Conservation (phyloP, 164 flowering plant genomes). For the Stephania japonica region DNA sequence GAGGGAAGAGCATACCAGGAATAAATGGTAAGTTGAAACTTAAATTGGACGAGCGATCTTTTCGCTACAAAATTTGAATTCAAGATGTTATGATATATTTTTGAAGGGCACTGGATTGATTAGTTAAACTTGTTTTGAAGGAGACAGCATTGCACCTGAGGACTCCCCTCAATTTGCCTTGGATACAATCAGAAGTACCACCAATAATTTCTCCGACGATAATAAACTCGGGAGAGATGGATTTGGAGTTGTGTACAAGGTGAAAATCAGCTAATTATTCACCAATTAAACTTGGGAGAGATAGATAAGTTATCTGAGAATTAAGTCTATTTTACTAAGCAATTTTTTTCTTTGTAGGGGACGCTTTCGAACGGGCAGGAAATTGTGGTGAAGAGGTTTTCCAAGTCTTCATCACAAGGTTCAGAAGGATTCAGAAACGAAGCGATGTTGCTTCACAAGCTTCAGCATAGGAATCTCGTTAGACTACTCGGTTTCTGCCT, state of each 20-base stretch:
- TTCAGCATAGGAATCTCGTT: conserved; percentile 30
- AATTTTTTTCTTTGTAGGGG: conserved; percentile 8
- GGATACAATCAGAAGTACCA: conserved; percentile 20
- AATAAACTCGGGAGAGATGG: conserved; percentile 37
- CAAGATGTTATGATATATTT: too few species aligned
- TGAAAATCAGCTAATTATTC: not conserved
- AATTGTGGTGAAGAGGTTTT: conserved; percentile 21
- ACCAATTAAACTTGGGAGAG: not conserved
- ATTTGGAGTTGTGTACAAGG: conserved; percentile 32
- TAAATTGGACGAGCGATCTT: too few species aligned
- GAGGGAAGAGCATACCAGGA: not conserved
- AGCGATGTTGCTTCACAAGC: conserved; percentile 18
- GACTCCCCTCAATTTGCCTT: conserved; percentile 23
- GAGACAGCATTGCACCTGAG: not conserved
- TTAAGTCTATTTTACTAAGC: not conserved
- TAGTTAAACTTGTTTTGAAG: not conserved
- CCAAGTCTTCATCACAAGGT: conserved; percentile 18
- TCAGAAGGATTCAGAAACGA: conserved; percentile 23
- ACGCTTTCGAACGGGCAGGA: conserved; percentile 11
- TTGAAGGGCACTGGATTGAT: too few species aligned
- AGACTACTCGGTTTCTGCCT: conserved; percentile 25
- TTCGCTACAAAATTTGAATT: too few species aligned
- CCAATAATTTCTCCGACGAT: conserved; percentile 21
- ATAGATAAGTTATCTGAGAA: not conserved
- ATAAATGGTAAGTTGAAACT: not conserved